Base-by-base conservation (phyloP, 495 filamentous ascomycete species). In the Corynascus novoguineensis region DNA sequence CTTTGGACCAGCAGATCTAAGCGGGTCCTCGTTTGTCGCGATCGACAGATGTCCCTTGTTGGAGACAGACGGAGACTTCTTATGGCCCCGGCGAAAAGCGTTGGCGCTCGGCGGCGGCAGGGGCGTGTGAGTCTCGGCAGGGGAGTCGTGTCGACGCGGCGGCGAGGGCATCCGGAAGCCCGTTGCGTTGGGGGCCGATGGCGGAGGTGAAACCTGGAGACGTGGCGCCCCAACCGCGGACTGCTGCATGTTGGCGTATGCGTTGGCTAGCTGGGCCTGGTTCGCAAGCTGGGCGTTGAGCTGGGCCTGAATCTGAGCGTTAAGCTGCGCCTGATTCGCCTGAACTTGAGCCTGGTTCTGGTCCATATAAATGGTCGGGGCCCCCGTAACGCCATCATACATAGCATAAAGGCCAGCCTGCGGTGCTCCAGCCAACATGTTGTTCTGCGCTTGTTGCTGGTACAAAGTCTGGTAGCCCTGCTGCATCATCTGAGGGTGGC, bases 31-130 rank as follows among this genome's bases (percentile, higher is more conserved):
- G 29, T 28, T 58, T 8, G 72, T 75, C 50, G 81, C 70, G n/a
- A 81, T 79, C 40, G 81, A 79, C 55, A 85, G 74, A 34, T 73
- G 81, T 21, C 75, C 71, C 66, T 81, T 85, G 63, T 79, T 75
- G 42, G 81, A 82, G 41, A 91, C 83, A 3, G 92, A 92, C n/a
- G 83, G 82, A 14, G 85, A 82, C 81, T 96, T 97, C 73, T 91
- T 90, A 73, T 97, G 91, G 29, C 89, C 87, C 55, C 90, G 88
- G 53, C 92, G 92, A 75, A 96, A 96, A 15, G 89, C 87, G 62
- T 86, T 90, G 34, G 84, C 82, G 48, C 88, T 90, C 55, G 88
- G 88, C 4, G 87, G 88, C 31, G 89, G 89, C 37, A 92, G 79
- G 6, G 88, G 86, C 44, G 79, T 76, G 14, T 85, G 79, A 51